Conservation (phyloP, 441 rosid species). For the Populus tomentosa region DNA sequence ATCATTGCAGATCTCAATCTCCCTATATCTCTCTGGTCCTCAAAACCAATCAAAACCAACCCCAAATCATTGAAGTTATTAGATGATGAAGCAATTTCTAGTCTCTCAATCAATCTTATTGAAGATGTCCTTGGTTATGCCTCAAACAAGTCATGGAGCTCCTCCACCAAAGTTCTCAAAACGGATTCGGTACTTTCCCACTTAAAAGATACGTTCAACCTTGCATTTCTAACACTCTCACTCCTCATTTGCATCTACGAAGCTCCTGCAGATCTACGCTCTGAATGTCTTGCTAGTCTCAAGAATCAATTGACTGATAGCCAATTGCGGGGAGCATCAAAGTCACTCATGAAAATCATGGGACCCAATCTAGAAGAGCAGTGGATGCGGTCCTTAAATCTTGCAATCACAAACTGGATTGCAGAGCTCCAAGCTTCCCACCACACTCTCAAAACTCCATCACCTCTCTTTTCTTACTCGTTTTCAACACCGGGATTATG, state of each 20-base stretch:
- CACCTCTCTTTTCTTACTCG: conserved; percentile 75
- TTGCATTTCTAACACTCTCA: conserved; percentile 53
- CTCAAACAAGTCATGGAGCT: conserved; percentile 25
- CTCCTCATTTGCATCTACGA: conserved; percentile 73
- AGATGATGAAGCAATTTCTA: conserved; percentile 35
- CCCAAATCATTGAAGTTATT: conserved; percentile 32
- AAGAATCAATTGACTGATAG: conserved; percentile 45
- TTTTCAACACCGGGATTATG: conserved; percentile 60
- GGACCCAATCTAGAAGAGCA: conserved; percentile 82
- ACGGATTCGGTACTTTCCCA: conserved; percentile 24
- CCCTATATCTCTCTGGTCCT: conserved; percentile 61
- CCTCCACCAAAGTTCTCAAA: conserved; percentile 37
- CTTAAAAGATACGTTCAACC: conserved; percentile 53
- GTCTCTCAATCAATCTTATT: conserved; percentile 45
- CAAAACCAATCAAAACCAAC: conserved; percentile 46
- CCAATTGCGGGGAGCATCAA: conserved; percentile 46
- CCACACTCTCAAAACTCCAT: conserved; percentile 45
- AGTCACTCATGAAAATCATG: conserved; percentile 54
- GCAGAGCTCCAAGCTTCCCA: conserved; percentile 38
- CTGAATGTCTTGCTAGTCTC: conserved; percentile 45
- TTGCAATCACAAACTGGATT: conserved; percentile 79
- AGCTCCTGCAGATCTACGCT: conserved; percentile 62
- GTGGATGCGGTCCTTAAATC: conserved; percentile 85
- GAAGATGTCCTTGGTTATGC: conserved; percentile 56
- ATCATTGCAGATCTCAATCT: conserved; percentile 41